Evolutionary conservation across 2,329 filamentous ascomycete genomes (phyloP), one percentile per base, ranked within the genome.

Genomic region (Sphaerulina musiva): DNA sequence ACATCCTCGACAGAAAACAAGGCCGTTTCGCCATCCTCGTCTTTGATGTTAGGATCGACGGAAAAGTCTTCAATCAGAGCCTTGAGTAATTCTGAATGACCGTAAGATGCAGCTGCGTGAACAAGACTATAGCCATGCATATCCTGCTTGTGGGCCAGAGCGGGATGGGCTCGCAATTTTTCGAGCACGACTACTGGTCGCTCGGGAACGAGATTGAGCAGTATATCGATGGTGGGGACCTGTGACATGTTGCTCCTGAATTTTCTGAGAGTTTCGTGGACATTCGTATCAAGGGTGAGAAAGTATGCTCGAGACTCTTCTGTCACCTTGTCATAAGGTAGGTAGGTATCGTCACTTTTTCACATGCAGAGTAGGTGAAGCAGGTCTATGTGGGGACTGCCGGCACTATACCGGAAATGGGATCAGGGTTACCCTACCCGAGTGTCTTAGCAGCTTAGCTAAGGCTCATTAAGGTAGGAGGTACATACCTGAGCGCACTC

Each of bases 11-110:
- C 83, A n/a, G 90, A 89, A 67, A 95, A 98, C 4, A 98, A 77
- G n/a, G 92, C 87, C 1, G 92, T 96, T 73, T 98, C 93, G 53
- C 84, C 82, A 69, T 98, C 93, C 70, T 95, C 89, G 68, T 98
- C 93, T 61, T 80, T 81, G 49, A 96, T 76, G 68, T 96, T 85
- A 46, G 90, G 81, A 56, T 91, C 77, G 23, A 92, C 91, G 10
- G 83, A 73, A 72, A 91, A 89, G 34, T 92, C 87, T 45, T 77
- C 77, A 29, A 95, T 78, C 5, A 98, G 79, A 0, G 82, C 72
- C 56, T 87, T 85, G 12, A 96, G 79, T 12, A 98, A 83, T 52
- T 87, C 81, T 36, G 89, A 74, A 68, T 97, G 91, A 68, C 86
- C 87, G 78, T 97, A 98, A 62, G 91, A 96, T 14, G 89, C 85